Conservation (phyloP, 805 yeast genomes). For the Saturnispora gosingensis region DNA sequence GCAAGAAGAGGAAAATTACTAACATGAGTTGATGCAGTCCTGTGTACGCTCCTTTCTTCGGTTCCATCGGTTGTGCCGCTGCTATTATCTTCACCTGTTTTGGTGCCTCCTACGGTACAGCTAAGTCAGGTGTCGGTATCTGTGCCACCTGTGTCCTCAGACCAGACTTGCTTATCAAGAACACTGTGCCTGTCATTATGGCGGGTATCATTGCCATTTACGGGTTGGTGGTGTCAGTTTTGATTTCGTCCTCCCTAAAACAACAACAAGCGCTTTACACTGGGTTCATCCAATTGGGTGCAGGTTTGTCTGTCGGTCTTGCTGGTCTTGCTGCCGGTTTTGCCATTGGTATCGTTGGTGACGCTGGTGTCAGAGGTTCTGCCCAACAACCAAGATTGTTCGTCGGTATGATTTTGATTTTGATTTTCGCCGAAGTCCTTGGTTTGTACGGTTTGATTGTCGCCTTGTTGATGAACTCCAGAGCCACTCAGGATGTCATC, state of each 20-base stretch:
- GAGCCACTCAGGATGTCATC: conserved; percentile 86
- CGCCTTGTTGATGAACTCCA: conserved; percentile 93
- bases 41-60: conserved; percentile 92
- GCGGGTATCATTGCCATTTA: conserved; percentile 99
- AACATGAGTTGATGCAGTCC: conserved; percentile 35
- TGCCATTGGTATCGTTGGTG: conserved; percentile 99
- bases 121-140: conserved; percentile 98
- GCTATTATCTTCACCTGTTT: conserved; percentile 98
- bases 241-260: conserved; percentile 80
- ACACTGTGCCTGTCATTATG: conserved; percentile 96
- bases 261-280: conserved; percentile 92
- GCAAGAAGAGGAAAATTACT: background rate
- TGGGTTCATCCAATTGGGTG: conserved; percentile 96
- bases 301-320: conserved; percentile 94
- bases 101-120: conserved; percentile 99
- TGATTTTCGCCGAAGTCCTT: conserved; percentile 97
- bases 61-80: conserved; percentile 98
- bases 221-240: conserved; percentile 92
- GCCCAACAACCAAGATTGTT: conserved; percentile 98
- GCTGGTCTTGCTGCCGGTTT: conserved; percentile 98
- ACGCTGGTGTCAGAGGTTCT: conserved; percentile 98
- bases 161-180: conserved; percentile 91
- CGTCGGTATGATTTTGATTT: conserved; percentile 96
- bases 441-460: conserved; percentile 97
- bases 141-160: conserved; percentile 96